Percentiles rank a stretch among this genome's conserved stretches.
phyloP scores from a whole-genome alignment of 371 early-diverging fungal species.

The Mortierella sp. region DNA sequence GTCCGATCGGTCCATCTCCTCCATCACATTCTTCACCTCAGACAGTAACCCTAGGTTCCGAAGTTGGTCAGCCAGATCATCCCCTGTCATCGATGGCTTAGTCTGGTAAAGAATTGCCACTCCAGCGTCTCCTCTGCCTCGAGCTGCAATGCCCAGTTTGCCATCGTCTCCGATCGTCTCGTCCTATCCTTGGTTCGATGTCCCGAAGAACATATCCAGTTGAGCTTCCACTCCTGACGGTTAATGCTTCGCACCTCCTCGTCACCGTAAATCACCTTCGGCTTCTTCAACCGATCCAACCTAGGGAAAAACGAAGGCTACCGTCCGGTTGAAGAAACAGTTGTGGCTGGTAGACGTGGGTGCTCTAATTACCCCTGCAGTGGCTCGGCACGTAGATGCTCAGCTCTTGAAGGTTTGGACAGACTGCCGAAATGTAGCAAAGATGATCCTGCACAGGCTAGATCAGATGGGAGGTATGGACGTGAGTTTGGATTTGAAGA shows the following conservation, averaged over 20 bases:
- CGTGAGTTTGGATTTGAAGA: not conserved
- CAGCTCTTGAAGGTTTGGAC: not conserved
- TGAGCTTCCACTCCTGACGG: not conserved
- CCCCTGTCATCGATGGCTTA: not conserved
- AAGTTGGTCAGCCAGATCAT: not conserved
- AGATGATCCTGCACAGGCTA: not conserved
- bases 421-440: not conserved
- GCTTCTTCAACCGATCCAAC: not conserved
- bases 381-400: not conserved
- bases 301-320: not conserved
- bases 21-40: not conserved
- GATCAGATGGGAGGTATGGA: not conserved
- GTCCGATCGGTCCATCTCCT: not conserved
- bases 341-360: not conserved
- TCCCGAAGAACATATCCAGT: not conserved
- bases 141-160: not conserved
- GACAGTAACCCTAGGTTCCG: conserved; percentile 1
- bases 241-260: not conserved
- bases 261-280: not conserved
- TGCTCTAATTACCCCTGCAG: not conserved
- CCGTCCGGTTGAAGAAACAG: not conserved
- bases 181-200: not conserved
- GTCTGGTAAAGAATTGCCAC: not conserved
- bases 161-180: not conserved
- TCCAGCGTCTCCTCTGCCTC: not conserved